These are phyloP conservation scores for Diatrype stigma DNA, from an alignment of 2,329 filamentous ascomycete genomes.

Conservation along the genomic window DNA sequence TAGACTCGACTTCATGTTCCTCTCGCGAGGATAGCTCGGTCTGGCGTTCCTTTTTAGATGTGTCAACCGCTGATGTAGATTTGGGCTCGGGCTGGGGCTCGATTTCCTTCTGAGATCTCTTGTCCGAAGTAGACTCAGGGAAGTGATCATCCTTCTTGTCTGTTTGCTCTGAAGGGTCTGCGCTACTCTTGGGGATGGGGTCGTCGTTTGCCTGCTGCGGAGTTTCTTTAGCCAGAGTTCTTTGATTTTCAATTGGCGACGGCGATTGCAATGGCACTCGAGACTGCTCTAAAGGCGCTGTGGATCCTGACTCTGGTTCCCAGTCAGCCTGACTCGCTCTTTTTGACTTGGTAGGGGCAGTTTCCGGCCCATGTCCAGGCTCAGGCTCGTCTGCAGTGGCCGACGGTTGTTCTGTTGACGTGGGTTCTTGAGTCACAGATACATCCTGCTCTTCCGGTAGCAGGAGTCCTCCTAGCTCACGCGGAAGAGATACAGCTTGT, in stretches of 20 bases:
- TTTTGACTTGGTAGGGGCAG: conserved; percentile 22
- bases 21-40: conserved; percentile 1
- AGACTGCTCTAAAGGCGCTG: conserved; percentile 3
- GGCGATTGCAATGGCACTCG: background rate
- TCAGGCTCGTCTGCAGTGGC: conserved; percentile 4
- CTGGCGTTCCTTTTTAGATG: background rate
- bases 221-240: conserved; percentile 1
- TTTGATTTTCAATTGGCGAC: background rate
- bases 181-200: conserved; percentile 7
- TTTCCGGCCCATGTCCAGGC: conserved; percentile 14
- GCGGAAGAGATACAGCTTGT: conserved; percentile 9
- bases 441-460: background rate
- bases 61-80: conserved; percentile 3
- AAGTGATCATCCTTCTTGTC: background rate
- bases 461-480: conserved; percentile 6
- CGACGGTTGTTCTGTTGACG: conserved; percentile 2
- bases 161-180: background rate
- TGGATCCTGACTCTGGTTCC: background rate
- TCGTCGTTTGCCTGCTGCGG: conserved; percentile 2
- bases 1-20: conserved; percentile 1
- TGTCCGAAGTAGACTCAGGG: background rate
- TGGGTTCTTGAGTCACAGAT: conserved; percentile 2
- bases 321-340: conserved; percentile 7
- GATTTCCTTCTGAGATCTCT: conserved; percentile 15
- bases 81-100: conserved; percentile 9